Percentiles rank a stretch among this genome's conserved stretches.
These are phyloP conservation scores for Colletotrichum sp. DNA, from an alignment of 2,329 filamentous ascomycete species.

Conservation along the genomic window DNA sequence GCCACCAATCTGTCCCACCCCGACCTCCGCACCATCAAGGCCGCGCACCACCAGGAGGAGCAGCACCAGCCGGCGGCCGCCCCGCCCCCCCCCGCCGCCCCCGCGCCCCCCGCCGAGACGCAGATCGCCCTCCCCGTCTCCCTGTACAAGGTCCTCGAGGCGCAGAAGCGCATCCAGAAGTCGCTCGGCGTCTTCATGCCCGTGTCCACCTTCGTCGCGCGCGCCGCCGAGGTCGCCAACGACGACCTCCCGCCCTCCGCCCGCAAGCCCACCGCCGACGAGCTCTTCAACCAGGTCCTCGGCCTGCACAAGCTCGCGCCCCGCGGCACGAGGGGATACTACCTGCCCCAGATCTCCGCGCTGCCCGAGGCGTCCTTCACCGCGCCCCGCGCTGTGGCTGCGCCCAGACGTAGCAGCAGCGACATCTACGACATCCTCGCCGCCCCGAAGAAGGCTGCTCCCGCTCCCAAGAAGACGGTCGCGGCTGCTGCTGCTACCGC, in stretches of 20 bases:
- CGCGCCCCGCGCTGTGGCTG: slow-evolving; percentile 30
- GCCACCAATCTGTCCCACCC: no score
- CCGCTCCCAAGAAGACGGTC: background rate
- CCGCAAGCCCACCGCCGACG: slow-evolving; percentile 72
- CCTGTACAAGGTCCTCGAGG: slow-evolving; percentile 77
- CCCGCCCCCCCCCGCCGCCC: slow-evolving; percentile 27
- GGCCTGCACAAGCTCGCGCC: slow-evolving; percentile 62
- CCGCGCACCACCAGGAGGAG: no score
- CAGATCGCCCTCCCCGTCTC: slow-evolving; percentile 79
- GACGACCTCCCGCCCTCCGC: slow-evolving; percentile 77
- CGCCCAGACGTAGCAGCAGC: slow-evolving; percentile 37
- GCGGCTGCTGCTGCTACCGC: slow-evolving; percentile 25
- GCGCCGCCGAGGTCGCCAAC: slow-evolving; percentile 87
- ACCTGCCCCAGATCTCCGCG: slow-evolving; percentile 74
- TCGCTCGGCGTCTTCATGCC: slow-evolving; percentile 82
- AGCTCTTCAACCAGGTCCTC: slow-evolving; percentile 89
- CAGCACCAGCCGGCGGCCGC: no score
- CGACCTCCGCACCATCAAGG: no score
- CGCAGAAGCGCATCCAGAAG: slow-evolving; percentile 80
- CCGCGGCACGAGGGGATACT: slow-evolving; percentile 59
- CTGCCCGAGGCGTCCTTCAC: slow-evolving; percentile 53
- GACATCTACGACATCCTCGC: slow-evolving; percentile 88
- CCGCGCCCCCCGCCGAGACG: slow-evolving; percentile 51
- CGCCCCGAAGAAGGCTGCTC: slow-evolving; percentile 35
- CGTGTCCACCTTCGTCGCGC: slow-evolving; percentile 83